These are phyloP conservation scores for Phaffia australis DNA, from an alignment of 768 basidiomycete genomes.

Conservation along the genomic window DNA sequence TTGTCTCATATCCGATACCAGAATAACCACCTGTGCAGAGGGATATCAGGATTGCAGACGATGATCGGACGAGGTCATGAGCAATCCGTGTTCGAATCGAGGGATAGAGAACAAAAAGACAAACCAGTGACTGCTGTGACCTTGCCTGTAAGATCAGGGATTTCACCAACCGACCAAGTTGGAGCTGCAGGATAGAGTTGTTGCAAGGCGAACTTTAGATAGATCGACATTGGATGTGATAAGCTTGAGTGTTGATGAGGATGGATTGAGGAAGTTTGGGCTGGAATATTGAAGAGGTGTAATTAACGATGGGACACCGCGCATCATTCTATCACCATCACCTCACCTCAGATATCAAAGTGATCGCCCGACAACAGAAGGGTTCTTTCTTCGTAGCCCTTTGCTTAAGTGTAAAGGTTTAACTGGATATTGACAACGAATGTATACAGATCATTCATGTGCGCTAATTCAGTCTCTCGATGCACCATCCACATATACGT, in stretches of 20 bases:
- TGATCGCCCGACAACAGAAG: too few species aligned
- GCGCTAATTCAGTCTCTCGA: too few species aligned
- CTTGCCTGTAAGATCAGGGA: constrained; percentile 13
- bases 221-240: constrained; percentile 1
- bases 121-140: not conserved
- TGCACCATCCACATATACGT: too few species aligned
- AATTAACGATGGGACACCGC: too few species aligned
- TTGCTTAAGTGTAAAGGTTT: too few species aligned
- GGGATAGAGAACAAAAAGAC: too few species aligned
- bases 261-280: not conserved
- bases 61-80: not conserved
- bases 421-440: too few species aligned
- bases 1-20: constrained; percentile 11
- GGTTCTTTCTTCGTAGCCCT: too few species aligned
- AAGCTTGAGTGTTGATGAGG: not conserved
- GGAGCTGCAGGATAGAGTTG: constrained; percentile 1
- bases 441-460: too few species aligned
- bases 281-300: too few species aligned
- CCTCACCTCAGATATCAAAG: too few species aligned
- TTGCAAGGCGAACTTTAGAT: constrained; percentile 6
- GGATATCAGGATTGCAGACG: not conserved
- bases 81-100: not conserved
- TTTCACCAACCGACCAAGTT: not conserved
- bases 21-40: constrained; percentile 3
- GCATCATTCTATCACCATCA: too few species aligned